Base-by-base conservation (phyloP, 1,139 yeast species). In the Saccharomycopsis hybrid region DNA sequence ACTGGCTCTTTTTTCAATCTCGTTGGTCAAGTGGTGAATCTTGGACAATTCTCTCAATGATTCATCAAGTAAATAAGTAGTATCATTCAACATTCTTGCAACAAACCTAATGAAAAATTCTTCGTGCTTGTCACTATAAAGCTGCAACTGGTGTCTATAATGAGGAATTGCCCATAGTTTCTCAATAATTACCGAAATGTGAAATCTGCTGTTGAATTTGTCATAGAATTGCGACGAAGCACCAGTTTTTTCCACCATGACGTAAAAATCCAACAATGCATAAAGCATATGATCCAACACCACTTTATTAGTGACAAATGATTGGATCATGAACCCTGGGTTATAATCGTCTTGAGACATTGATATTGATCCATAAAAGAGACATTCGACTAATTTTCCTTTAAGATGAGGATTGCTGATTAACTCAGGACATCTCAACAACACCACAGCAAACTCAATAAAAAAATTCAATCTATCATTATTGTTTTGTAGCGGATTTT, bases 161-260 rank as follows among this genome's bases (percentile, higher is more conserved):
- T 70, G 63, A 29, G 80, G 81, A 58, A 78, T 78, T 55, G 82
- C 77, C 95, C 97, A 92, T 49, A 92, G 71, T 58, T 82, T 82
- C 63, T 87, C 92, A 60, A 94, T 70, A 42, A 94, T 84, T 47
- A 80, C 79, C 1, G 97, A 84, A 43, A 90, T 87, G 63, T 88
- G 85, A 65, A 81, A 92, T 64, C 98, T 77, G 46, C 88, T 80
- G 65, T 88, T 90, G 69, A 94, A 92, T 65, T 92, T 92, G 67
- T 92, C 99, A 65, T 92, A 92, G 63, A 92, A 92, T 66, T 92
- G 98, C 0, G 95, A 82, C 4, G 94, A 82, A 2, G 97, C 85
- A 5, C 98, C 98, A 0, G 98, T 94, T 62, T 87, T 88, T 64
- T 92, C 99, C 51, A 90, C 92, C 75, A 87, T 89, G 41, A 92